Percentiles rank a stretch among this genome's conserved stretches.
Conservation (phyloP, 2,329 filamentous ascomycete species). For the Epicoccum nigrum region DNA sequence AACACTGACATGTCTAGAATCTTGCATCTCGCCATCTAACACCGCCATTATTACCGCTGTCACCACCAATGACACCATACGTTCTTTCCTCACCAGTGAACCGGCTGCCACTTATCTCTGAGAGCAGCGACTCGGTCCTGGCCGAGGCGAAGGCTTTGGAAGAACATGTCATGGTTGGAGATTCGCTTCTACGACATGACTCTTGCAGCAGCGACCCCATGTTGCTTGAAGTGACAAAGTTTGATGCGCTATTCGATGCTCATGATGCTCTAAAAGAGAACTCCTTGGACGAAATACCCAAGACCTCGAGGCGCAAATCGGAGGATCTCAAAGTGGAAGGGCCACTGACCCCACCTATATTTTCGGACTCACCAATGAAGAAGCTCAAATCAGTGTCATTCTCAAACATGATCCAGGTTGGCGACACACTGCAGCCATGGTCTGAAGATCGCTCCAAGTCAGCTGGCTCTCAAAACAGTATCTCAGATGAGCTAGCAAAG, state of each 20-base stretch:
- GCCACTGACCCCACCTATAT: constrained; percentile 52
- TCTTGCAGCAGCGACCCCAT: constrained; percentile 44
- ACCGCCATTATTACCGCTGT: constrained; percentile 56
- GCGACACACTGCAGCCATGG: constrained; percentile 42
- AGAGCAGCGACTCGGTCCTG: constrained; percentile 41
- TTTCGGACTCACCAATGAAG: constrained; percentile 46
- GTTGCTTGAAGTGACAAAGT: constrained; percentile 35
- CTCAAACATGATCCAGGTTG: constrained; percentile 43
- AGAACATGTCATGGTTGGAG: constrained; percentile 38
- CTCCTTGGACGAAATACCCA: constrained; percentile 21
- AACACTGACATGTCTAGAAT: not conserved
- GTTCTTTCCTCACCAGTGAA: constrained; percentile 49
- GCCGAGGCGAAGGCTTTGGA: constrained; percentile 46
- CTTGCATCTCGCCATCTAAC: constrained; percentile 39
- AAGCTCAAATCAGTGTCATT: constrained; percentile 51
- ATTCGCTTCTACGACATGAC: constrained; percentile 41
- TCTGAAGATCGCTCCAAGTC: constrained; percentile 19
- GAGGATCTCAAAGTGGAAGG: constrained; percentile 54
- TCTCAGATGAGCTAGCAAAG: constrained; percentile 43
- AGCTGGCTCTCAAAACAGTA: constrained; percentile 28
- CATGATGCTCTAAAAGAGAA: constrained; percentile 28
- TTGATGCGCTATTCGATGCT: not conserved
- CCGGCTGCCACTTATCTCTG: constrained; percentile 46
- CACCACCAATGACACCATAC: constrained; percentile 49
- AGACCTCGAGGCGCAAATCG: constrained; percentile 39